phyloP scores from a whole-genome alignment of 2,329 filamentous ascomycete species.

The Cladosporium austrohemisphaericum region DNA sequence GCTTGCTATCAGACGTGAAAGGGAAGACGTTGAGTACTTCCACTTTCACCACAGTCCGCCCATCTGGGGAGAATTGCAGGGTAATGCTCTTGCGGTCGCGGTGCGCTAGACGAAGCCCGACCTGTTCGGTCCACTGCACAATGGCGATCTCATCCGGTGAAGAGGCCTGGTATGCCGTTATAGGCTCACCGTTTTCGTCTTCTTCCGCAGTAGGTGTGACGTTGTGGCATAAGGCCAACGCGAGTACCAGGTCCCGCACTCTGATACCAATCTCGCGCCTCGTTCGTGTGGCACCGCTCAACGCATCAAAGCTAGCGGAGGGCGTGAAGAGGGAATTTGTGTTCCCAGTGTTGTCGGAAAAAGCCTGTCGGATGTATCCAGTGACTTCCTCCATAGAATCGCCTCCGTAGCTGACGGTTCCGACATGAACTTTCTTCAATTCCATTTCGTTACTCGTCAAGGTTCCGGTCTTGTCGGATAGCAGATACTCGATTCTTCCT shows the following conservation, averaged over 20 bases:
- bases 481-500: slow-evolving; percentile 88
- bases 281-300: slow-evolving; percentile 63
- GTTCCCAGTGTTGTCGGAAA: slow-evolving; percentile 48
- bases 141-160: slow-evolving; percentile 98
- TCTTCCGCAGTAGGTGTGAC: slow-evolving; percentile 89
- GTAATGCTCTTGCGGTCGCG: slow-evolving; percentile 85
- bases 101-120: slow-evolving; percentile 78
- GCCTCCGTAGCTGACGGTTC: slow-evolving; percentile 95
- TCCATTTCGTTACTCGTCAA: slow-evolving; percentile 82
- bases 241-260: slow-evolving; percentile 88
- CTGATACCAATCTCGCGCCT: slow-evolving; percentile 89
- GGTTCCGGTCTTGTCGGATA: slow-evolving; percentile 98
- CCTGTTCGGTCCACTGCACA: slow-evolving; percentile 88
- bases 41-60: slow-evolving; percentile 73
- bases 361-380: slow-evolving; percentile 80
- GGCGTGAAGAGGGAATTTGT: slow-evolving; percentile 62
- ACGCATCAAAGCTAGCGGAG: slow-evolving; percentile 61
- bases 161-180: slow-evolving; percentile 90
- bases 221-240: slow-evolving; percentile 91
- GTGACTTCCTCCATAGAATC: slow-evolving; percentile 98
- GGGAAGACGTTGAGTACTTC: slow-evolving; percentile 92
- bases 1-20: slow-evolving; percentile 95
- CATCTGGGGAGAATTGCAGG: slow-evolving; percentile 71
- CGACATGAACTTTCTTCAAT: slow-evolving; percentile 97
- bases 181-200: slow-evolving; percentile 58